Percentiles rank a stretch among this genome's conserved stretches.
phyloP scores from a whole-genome alignment of 1,139 yeast genomes.

The Meyerozyma smithsonii region DNA sequence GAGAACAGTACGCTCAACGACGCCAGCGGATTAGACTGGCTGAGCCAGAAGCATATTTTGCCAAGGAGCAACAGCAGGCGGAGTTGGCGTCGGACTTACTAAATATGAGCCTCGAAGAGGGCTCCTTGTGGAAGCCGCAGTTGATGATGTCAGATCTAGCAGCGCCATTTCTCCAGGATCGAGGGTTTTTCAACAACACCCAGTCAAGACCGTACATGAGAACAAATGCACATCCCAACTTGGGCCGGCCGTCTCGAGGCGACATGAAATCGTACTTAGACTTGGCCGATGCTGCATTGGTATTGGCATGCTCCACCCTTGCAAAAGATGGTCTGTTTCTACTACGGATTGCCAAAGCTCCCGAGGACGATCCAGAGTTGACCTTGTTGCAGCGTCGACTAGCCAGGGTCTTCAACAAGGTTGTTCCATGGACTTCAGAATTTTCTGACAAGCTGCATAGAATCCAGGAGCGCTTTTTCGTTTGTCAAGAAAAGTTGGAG shows the following conservation, averaged over 20 bases:
- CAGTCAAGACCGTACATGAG: conserved; percentile 65
- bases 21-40: background rate
- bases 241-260: conserved; percentile 23
- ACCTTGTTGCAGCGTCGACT: conserved; percentile 52
- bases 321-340: conserved; percentile 69
- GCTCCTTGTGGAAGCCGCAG: conserved; percentile 27
- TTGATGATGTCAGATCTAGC: conserved; percentile 84
- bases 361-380: conserved; percentile 48
- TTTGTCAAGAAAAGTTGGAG: conserved; percentile 49
- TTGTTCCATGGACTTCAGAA: conserved; percentile 11
- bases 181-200: conserved; percentile 67
- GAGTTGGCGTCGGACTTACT: conserved; percentile 5
- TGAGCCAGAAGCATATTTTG: conserved; percentile 19
- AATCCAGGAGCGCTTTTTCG: conserved; percentile 60
- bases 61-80: conserved; percentile 24
- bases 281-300: conserved; percentile 85
- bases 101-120: conserved; percentile 1
- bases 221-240: conserved; percentile 20
- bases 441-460: conserved; percentile 35
- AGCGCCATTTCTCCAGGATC: conserved; percentile 62
- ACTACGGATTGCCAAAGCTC: conserved; percentile 67
- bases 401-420: conserved; percentile 46
- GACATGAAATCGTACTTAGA: conserved; percentile 42
- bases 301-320: conserved; percentile 65
- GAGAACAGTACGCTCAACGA: conserved; percentile 28